phyloP scores from a whole-genome alignment of 495 filamentous ascomycete genomes.

The Podospora comata region DNA sequence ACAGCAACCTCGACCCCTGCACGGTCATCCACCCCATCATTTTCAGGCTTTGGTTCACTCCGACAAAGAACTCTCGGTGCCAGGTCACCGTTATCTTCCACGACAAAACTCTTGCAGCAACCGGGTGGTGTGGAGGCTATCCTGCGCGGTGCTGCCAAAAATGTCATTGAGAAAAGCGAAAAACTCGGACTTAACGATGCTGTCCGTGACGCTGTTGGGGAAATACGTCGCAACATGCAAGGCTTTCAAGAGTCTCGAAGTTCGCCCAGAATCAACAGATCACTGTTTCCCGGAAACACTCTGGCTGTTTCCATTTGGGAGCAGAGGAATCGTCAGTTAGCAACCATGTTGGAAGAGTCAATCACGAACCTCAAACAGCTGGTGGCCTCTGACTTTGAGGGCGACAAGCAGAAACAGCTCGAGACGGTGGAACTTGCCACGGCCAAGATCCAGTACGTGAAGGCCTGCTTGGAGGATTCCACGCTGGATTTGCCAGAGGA shows the following conservation, averaged over 20 bases:
- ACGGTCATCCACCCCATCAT: slow-evolving; percentile 33
- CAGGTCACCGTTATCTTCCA: slow-evolving; percentile 52
- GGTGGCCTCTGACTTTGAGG: slow-evolving; percentile 37
- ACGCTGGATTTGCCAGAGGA: slow-evolving; percentile 53
- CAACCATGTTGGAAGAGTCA: slow-evolving; percentile 66
- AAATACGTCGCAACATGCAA: slow-evolving; percentile 58
- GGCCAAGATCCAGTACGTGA: slow-evolving; percentile 72
- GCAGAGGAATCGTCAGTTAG: slow-evolving; percentile 68
- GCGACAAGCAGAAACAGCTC: slow-evolving; percentile 34
- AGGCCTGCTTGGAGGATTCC: slow-evolving; percentile 69
- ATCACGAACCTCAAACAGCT: slow-evolving; percentile 62
- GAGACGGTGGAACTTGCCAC: slow-evolving; percentile 63
- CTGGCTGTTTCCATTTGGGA: slow-evolving; percentile 53
- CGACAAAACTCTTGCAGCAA: slow-evolving; percentile 59
- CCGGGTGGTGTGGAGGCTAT: slow-evolving; percentile 68
- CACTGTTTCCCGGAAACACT: slow-evolving; percentile 21
- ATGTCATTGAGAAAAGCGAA: slow-evolving; percentile 77
- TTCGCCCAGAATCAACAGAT: slow-evolving; percentile 30
- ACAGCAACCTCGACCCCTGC: slow-evolving; percentile 39
- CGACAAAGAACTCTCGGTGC: slow-evolving; percentile 36
- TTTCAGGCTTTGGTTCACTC: slow-evolving; percentile 31
- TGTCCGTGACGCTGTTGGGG: slow-evolving; percentile 81
- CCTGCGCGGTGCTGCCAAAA: slow-evolving; percentile 80
- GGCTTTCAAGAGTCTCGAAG: slow-evolving; percentile 43
- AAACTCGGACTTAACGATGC: slow-evolving; percentile 86